Evolutionary conservation across 805 yeast species (phyloP), one percentile per base, ranked within the genome.

Genomic region (Metschnikowia baotianmanensis): DNA sequence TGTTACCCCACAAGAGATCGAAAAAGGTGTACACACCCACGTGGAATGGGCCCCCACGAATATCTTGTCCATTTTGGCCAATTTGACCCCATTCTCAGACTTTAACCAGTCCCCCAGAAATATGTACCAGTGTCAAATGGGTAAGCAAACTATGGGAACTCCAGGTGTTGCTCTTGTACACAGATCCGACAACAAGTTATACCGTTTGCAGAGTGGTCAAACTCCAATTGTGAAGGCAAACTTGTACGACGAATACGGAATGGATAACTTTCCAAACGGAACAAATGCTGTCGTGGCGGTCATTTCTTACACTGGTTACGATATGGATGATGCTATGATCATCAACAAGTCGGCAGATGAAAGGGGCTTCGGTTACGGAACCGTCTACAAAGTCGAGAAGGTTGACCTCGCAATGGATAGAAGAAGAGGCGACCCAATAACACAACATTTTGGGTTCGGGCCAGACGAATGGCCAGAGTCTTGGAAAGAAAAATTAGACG

Each of bases 291-390:
- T 93, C 45, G 99, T 93, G 49, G 99, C 99, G 0, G 99, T 93
- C 53, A 93, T 93, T 59, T 90, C 99, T 0, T 93, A 93, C 64
- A 93, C 99, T 1, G 99, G 99, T 55, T 93, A 93, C 61, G 99
- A 93, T 86, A 93, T 93, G 98, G 99, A 93, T 71, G 99, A 93
- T 67, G 99, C 99, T 61, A 91, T 93, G 98, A 93, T 93, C 58
- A 79, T 93, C 53, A 93, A 93, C 67, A 93, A 93, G 65, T 86
- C 96, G 36, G 97, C 98, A 0, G 95, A 90, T 57, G 99, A 93
- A 69, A 79, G 99, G 64, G 99, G 99, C 1, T 93, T 93, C 52
- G 98, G 95, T 15, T 91, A 93, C 56, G 99, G 99, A 68, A 86
- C 95, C 7, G 95, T 93, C 50, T 89, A 86, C 69, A 93, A 93